Evolutionary conservation across 306 rosid species (phyloP).

Genomic region (Urtica urens): DNA sequence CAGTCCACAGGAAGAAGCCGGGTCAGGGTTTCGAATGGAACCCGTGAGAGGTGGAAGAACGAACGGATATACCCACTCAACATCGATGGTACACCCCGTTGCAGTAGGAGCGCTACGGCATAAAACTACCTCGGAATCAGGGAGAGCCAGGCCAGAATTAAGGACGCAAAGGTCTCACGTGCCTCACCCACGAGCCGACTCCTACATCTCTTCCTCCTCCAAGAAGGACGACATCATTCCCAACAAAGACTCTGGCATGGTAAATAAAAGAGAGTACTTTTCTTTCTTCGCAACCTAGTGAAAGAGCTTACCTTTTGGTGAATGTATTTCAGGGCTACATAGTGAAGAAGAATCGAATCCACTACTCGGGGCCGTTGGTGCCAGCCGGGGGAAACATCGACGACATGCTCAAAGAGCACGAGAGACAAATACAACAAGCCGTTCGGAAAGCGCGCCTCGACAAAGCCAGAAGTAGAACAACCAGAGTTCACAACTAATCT

Average conservation of each 20-base stretch:
- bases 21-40: constrained; percentile 24
- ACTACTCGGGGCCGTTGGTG: constrained; percentile 83
- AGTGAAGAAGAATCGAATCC: constrained; percentile 66
- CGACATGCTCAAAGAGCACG: constrained; percentile 86
- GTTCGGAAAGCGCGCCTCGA: constrained; percentile 58
- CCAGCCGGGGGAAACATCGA: constrained; percentile 65
- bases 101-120: constrained; percentile 24
- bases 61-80: constrained; percentile 29
- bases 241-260: constrained; percentile 32
- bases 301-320: neutral
- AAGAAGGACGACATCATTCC: constrained; percentile 25
- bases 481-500: constrained; percentile 7
- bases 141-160: constrained; percentile 23
- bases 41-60: constrained; percentile 19
- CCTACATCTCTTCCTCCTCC: constrained; percentile 18
- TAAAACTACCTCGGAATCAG: constrained; percentile 22
- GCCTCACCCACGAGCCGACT: constrained; percentile 28
- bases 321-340: constrained; percentile 32
- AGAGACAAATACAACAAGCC: constrained; percentile 80
- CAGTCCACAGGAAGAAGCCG: constrained; percentile 29
- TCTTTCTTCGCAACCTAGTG: constrained; percentile 1
- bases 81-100: constrained; percentile 23
- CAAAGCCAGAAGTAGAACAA: constrained; percentile 34
- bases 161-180: constrained; percentile 36
- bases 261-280: constrained; percentile 12